Base-by-base conservation (phyloP, 495 filamentous ascomycete genomes). In the Bacidia rubella region DNA sequence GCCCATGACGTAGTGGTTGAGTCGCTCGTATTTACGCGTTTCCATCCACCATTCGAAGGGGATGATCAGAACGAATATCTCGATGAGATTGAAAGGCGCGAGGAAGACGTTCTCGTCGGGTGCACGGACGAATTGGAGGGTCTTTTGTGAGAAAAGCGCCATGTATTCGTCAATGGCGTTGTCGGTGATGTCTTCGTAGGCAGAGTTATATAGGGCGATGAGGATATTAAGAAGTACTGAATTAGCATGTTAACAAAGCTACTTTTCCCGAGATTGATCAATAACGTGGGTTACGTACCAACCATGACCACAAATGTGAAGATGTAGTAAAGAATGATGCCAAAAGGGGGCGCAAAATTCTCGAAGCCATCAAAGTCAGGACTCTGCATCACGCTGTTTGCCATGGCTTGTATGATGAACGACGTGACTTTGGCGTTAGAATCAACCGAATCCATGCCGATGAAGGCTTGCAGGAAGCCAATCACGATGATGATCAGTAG, bases 31-130 rank as follows among this genome's bases (percentile, higher is more conserved):
- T 0, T 61, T 59, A 3, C 64, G 51, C 29, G 75, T 74, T 17
- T 77, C 62, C 63, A 97, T 74, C 93, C 92, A 97, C 93, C 93
- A 98, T 70, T 97, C 92, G 51, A 97, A 82, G 27, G 89, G 88
- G 1, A 89, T 58, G 47, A 87, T 73, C 2, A 96, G 68, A 43
- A 75, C 70, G 59, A 95, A 74, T 15, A 96, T 80, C 62, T 97
- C 92, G 47, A 98, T 77, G 10, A 98, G 76, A 63, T 98, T 98
- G 68, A 97, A 87, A 0, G 92, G 87, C 3, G 92, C 80, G 52
- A 98, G 93, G 66, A 90, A 98, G 43, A 98, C 92, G 58, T 98
- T 96, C 66, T 97, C 93, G 59, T 97, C 92, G 0, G 92, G 92
- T 0, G 92, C 93, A 29, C 93, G 87, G 9, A 97, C 86, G 59